phyloP scores from a whole-genome alignment of 1,284 basidiomycete genomes.

The Inonotus hispidus region DNA sequence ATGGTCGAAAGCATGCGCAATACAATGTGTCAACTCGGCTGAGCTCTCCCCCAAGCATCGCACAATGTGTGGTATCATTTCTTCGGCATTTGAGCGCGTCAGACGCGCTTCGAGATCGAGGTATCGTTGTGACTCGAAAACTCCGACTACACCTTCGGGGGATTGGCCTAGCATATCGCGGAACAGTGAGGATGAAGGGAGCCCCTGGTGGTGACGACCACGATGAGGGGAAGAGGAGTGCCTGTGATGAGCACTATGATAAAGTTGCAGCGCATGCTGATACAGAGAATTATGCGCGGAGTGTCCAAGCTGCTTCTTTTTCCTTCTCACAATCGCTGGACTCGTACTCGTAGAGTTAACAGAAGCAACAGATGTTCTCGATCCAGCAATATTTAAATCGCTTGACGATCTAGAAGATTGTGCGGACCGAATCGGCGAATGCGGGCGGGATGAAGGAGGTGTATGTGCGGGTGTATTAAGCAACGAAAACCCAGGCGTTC shows the following conservation, averaged over 20 bases:
- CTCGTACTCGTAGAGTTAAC: not conserved
- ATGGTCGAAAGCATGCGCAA: constrained; percentile 41
- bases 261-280: not conserved
- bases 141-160: constrained; percentile 63
- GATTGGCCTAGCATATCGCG: constrained; percentile 1
- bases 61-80: constrained; percentile 46
- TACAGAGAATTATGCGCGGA: constrained; percentile 1
- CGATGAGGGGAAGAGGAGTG: not conserved
- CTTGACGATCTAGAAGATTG: not conserved
- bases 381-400: not conserved
- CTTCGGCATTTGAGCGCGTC: constrained; percentile 45
- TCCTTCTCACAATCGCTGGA: not conserved
- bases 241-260: not conserved
- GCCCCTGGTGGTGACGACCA: not conserved
- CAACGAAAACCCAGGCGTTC: constrained; percentile 23
- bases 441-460: constrained; percentile 19
- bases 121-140: constrained; percentile 77
- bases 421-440: constrained; percentile 20
- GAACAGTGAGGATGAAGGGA: constrained; percentile 3
- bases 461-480: constrained; percentile 22
- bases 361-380: not conserved
- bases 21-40: constrained; percentile 46
- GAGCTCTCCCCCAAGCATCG: constrained; percentile 53
- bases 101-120: constrained; percentile 66
- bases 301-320: not conserved